Evolutionary conservation across 176 grass and related monocot genomes (phyloP).

Genomic region (Guadua angustifolia): DNA sequence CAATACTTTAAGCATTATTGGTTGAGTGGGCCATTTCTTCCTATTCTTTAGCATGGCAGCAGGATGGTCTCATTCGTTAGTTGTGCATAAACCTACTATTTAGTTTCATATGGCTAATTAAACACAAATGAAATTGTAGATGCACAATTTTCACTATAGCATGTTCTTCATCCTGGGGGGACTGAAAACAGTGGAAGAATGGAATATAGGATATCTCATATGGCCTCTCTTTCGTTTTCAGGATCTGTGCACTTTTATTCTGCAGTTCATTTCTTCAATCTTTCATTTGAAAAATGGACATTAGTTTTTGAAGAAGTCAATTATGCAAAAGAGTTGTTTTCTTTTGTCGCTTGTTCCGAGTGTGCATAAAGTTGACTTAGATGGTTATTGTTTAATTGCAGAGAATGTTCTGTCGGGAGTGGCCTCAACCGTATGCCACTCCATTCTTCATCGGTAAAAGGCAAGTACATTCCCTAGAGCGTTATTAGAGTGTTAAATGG

Average conservation of each 20-base stretch:
- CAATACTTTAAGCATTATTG: neutral
- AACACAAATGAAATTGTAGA: no score
- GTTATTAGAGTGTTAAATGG: no score
- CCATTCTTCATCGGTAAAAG: no score
- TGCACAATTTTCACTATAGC: neutral
- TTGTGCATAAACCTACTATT: neutral
- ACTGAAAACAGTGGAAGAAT: no score
- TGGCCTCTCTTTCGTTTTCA: neutral
- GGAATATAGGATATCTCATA: neutral
- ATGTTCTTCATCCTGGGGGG: neutral
- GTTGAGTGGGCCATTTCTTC: neutral
- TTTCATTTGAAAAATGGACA: neutral
- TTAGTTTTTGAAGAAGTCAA: neutral
- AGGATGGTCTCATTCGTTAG: neutral
- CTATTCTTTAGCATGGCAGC: neutral
- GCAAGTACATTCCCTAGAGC: no score
- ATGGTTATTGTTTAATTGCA: no score
- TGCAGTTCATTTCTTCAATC: neutral
- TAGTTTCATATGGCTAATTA: neutral
- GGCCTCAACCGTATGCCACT: no score
- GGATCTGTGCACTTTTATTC: neutral
- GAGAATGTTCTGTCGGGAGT: no score
- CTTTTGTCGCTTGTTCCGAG: no score
- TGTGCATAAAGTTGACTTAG: no score
- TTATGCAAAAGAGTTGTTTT: neutral